phyloP scores from a whole-genome alignment of 2,329 filamentous ascomycete species.

The Arthrinium puccinioides region DNA sequence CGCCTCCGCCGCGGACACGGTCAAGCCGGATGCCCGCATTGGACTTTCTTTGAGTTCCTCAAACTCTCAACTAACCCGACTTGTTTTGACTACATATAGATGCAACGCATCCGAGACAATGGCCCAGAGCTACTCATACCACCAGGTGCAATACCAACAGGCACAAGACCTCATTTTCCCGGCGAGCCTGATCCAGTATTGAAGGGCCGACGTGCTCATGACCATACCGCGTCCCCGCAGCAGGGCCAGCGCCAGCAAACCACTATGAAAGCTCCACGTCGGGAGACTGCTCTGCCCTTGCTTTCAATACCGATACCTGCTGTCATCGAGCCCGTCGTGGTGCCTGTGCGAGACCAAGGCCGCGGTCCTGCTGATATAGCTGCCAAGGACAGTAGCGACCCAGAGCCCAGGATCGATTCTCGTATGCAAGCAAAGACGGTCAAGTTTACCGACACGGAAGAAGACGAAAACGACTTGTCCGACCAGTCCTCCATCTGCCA shows the following conservation, averaged over 20 bases:
- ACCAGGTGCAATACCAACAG: conserved; percentile 21
- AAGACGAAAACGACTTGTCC: conserved; percentile 26
- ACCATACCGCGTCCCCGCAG: conserved; percentile 23
- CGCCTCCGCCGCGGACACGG: too few relatives aligned
- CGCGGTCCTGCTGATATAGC: too few relatives aligned
- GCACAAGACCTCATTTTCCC: conserved; percentile 17
- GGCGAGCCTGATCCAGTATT: conserved; percentile 17
- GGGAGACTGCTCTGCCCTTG: conserved; percentile 21
- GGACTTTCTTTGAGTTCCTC: too few relatives aligned
- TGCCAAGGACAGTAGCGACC: not conserved
- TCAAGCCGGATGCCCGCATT: too few relatives aligned
- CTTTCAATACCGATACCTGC: conserved; percentile 25
- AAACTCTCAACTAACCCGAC: conserved; percentile 2
- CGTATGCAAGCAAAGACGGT: conserved; percentile 28
- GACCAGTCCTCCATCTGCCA: conserved; percentile 49
- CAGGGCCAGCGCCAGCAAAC: conserved; percentile 14
- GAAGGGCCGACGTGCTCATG: conserved; percentile 22
- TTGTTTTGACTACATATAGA: conserved; percentile 16
- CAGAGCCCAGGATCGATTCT: conserved; percentile 8
- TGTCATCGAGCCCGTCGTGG: conserved; percentile 7
- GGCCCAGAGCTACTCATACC: conserved; percentile 15
- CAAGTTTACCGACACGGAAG: conserved; percentile 27
- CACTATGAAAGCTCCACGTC: conserved; percentile 25
- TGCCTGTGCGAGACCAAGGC: too few relatives aligned
- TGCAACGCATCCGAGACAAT: conserved; percentile 28